Evolutionary conservation across 2,329 filamentous ascomycete genomes (phyloP).

Genomic region (Colletotrichum navitas): DNA sequence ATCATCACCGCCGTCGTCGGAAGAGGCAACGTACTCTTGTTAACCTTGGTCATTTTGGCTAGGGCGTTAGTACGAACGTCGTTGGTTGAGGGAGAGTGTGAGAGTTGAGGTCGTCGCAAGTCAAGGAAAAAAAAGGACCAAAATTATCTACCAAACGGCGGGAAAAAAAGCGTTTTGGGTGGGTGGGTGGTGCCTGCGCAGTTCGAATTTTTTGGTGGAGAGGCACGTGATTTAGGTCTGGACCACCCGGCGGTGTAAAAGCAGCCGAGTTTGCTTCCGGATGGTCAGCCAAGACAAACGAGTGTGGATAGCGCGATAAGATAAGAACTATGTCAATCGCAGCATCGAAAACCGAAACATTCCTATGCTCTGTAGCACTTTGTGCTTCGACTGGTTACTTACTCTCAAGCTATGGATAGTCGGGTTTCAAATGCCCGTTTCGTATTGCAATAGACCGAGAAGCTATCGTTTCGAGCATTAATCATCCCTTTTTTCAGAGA

Average conservation of each 20-base stretch:
- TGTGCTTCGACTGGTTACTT: not conserved
- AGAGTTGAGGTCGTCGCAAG: slow-evolving; percentile 19
- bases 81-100: slow-evolving; percentile 24
- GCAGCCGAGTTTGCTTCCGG: not conserved
- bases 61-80: slow-evolving; percentile 41
- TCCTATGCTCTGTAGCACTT: not conserved
- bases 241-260: not conserved
- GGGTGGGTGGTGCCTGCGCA: not conserved
- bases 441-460: not conserved
- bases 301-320: not conserved
- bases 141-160: not conserved
- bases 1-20: too few species aligned
- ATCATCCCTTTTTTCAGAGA: not conserved
- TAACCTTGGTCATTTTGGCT: slow-evolving; percentile 79
- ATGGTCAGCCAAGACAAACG: slow-evolving; percentile 7
- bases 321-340: not conserved
- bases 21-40: slow-evolving; percentile 61
- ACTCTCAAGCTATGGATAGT: not conserved
- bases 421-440: not conserved
- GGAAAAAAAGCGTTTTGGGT: slow-evolving; percentile 17
- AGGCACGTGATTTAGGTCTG: slow-evolving; percentile 26
- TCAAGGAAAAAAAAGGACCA: not conserved
- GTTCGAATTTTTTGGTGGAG: not conserved
- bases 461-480: not conserved
- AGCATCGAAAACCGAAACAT: not conserved